Conservation (phyloP, 768 basidiomycete species). For the Mycena rebaudengoi region DNA sequence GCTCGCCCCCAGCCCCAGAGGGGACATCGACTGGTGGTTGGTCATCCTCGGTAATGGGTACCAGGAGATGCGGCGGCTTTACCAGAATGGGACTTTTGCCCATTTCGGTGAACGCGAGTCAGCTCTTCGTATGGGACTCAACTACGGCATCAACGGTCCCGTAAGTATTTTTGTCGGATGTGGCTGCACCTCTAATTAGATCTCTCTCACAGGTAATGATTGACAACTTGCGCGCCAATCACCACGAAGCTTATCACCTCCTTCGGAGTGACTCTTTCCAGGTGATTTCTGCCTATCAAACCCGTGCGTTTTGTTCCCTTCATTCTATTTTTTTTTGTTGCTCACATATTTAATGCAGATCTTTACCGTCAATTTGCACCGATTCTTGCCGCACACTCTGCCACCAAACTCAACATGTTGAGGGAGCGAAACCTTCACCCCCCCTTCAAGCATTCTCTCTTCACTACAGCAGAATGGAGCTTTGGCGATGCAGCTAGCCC, state of each 20-base stretch:
- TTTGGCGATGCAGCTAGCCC: neutral
- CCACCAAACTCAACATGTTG: too few relatives aligned
- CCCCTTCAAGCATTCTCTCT: neutral
- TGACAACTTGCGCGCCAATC: neutral
- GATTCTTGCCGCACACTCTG: neutral
- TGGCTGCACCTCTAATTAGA: neutral
- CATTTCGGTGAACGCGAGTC: neutral
- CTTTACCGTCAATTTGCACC: neutral
- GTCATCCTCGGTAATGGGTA: too few relatives aligned
- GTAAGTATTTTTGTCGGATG: neutral
- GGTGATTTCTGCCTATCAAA: neutral
- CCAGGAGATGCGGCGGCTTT: neutral
- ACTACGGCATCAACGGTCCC: neutral
- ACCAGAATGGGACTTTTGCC: neutral
- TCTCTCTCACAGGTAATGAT: neutral
- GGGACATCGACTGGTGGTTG: too few relatives aligned
- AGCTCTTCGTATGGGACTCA: neutral
- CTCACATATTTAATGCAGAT: neutral
- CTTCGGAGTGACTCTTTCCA: neutral
- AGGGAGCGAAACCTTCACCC: neutral
- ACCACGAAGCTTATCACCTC: neutral
- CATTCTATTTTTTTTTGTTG: neutral
- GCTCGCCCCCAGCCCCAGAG: too few relatives aligned
- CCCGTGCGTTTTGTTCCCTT: neutral
- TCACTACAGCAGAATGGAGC: neutral